Percentiles rank a stretch among this genome's conserved stretches.
Evolutionary conservation across 169 alveolate genomes (phyloP).

Genomic region (Condylostoma magnum): DNA sequence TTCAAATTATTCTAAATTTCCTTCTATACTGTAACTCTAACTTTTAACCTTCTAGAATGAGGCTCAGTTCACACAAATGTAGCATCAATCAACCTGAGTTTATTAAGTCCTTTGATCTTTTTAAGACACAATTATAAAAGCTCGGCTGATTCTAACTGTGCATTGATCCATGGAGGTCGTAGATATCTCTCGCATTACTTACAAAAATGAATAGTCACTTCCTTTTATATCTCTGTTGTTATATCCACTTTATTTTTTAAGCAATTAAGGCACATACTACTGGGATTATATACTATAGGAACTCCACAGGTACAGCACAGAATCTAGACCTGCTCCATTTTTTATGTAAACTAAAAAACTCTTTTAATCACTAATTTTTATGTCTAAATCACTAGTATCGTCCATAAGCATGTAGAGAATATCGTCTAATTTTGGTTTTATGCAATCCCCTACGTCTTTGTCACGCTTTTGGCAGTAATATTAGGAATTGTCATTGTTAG

Average conservation of each 20-base stretch:
- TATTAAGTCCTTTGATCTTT: constrained; percentile 93
- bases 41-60: constrained; percentile 93
- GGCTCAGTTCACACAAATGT: constrained; percentile 96
- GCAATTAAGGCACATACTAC: constrained; percentile 92
- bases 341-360: too few species aligned
- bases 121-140: constrained; percentile 95
- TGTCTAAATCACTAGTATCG: too few species aligned
- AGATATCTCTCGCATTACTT: constrained; percentile 90
- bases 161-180: constrained; percentile 93
- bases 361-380: too few species aligned
- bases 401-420: too few species aligned
- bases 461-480: too few species aligned
- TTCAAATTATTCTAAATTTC: constrained; percentile 92
- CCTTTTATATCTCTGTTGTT: constrained; percentile 86
- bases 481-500: too few species aligned
- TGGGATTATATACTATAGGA: constrained; percentile 82
- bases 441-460: too few species aligned
- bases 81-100: constrained; percentile 94
- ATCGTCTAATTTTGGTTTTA: too few species aligned
- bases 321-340: too few species aligned
- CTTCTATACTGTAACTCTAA: constrained; percentile 93
- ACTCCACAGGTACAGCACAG: constrained; percentile 92
- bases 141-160: constrained; percentile 96
- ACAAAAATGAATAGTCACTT: constrained; percentile 78
- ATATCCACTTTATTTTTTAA: constrained; percentile 88